Evolutionary conservation across 768 basidiomycete species (phyloP).

Genomic region (Chalciporus pseudorubinellus): DNA sequence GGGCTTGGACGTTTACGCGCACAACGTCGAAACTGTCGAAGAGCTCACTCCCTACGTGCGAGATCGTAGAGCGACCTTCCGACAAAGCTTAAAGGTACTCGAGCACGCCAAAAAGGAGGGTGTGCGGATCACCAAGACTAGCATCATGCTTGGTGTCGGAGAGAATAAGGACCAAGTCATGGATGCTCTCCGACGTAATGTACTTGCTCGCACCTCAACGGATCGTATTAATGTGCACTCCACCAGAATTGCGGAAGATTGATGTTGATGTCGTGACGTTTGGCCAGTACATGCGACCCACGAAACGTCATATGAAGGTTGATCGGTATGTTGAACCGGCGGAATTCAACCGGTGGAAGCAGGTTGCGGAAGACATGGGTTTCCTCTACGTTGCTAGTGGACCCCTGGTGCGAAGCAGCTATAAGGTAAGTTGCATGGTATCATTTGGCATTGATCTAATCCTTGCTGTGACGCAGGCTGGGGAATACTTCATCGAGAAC

Average conservation of each 20-base stretch:
- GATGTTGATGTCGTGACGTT: conserved; percentile 98
- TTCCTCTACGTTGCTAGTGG: conserved; percentile 98
- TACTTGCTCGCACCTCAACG: neutral
- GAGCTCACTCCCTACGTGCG: conserved; percentile 91
- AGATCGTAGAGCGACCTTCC: conserved; percentile 89
- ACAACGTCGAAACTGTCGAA: conserved; percentile 97
- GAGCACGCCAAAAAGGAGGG: conserved; percentile 81
- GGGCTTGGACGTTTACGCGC: conserved; percentile 96
- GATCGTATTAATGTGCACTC: neutral
- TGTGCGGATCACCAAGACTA: conserved; percentile 91
- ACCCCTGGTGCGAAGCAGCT: conserved; percentile 92
- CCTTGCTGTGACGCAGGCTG: conserved; percentile 57
- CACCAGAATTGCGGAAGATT: conserved; percentile 76
- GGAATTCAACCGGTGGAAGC: conserved; percentile 91
- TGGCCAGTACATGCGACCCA: conserved; percentile 99
- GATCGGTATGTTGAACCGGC: conserved; percentile 92
- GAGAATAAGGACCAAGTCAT: conserved; percentile 82
- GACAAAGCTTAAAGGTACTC: conserved; percentile 78
- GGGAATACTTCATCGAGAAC: conserved; percentile 93
- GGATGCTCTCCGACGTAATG: conserved; percentile 77
- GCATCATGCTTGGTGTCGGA: conserved; percentile 97
- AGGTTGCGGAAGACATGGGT: conserved; percentile 86
- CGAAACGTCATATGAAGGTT: conserved; percentile 99
- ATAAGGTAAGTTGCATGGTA: conserved; percentile 67
- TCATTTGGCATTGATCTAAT: neutral